Evolutionary conservation across 192 early-diverging fungal genomes (phyloP).

Genomic region (Haplosporangium gracile): DNA sequence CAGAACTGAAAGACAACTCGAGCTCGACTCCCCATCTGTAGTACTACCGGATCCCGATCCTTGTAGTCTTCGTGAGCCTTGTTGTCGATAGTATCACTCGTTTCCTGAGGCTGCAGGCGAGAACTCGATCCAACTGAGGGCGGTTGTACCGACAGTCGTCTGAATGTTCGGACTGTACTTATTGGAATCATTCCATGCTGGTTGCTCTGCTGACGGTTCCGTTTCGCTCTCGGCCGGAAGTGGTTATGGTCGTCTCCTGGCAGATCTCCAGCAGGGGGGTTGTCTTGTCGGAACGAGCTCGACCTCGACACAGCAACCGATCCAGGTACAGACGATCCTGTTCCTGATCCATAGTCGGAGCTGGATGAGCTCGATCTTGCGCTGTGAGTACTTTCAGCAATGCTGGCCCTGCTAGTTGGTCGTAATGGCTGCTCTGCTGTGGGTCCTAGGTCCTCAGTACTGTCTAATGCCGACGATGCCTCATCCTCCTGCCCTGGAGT

Average conservation of each 20-base stretch:
- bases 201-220: background rate
- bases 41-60: conserved; percentile 14
- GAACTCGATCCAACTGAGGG: background rate
- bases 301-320: conserved; percentile 41
- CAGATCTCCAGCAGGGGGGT: background rate
- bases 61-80: background rate
- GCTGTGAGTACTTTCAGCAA: conserved; percentile 10
- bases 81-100: background rate
- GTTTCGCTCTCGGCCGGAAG: background rate
- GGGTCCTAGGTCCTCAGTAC: conserved; percentile 8
- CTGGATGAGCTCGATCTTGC: conserved; percentile 33
- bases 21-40: conserved; percentile 64
- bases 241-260: conserved; percentile 1
- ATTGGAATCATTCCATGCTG: conserved; percentile 41
- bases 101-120: background rate
- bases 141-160: conserved; percentile 17
- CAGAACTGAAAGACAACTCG: conserved; percentile 68
- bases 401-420: conserved; percentile 19
- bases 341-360: conserved; percentile 51
- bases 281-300: conserved; percentile 23
- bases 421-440: background rate
- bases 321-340: conserved; percentile 39
- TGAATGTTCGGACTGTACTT: conserved; percentile 42
- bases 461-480: conserved; percentile 16
- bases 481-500: conserved; percentile 32